Evolutionary conservation across 352 stramenopile species (phyloP), one percentile per base, ranked within the genome.

Genomic region (Phytophthora citricola): DNA sequence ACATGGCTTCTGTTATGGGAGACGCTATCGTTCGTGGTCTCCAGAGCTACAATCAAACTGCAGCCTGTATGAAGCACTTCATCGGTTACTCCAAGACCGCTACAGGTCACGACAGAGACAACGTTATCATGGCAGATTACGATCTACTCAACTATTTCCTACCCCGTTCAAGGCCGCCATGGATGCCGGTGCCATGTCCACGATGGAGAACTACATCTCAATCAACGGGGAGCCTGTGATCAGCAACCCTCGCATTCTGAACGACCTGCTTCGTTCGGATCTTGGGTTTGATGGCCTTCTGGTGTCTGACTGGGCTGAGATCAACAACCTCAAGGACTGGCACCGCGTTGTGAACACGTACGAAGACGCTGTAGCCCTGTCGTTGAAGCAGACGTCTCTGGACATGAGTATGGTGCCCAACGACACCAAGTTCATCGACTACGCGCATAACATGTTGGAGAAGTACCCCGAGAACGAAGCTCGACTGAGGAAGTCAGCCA

Each of bases 141-240:
- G 81, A 94, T 38, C 44, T 94, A 40, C 75, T 92, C 40, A 94
- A 94, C 63, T 91, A 90, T 58, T 95, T 95, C 41, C 62, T 85
- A 2, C 89, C 80, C 84, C 89, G 1, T 97, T 94, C 58, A 73
- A 88, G n/a, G 82, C 85, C 7, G 85, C 86, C 0, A 78, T 94
- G 5, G 72, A 90, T 4, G 83, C 93, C 15, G 84, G 82, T 6
- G 85, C 80, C 2, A 67, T 95, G 55, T 91, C 92, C 1, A 83
- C 93, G 0, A 98, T 98, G 94, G 92, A 97, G 69, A 94, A 73
- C 55, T 98, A 98, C 79, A 93, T 90, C 36, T 93, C 95, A 50
- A 63, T 97, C 48, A 97, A 97, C 58, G 91, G 90, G n/a, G 81
- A 97, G 4, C 94, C 94, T 0, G 85, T 97, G 24, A 82, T 96